phyloP scores from a whole-genome alignment of 1,284 basidiomycete genomes.

The Rhodotorula sp. region DNA sequence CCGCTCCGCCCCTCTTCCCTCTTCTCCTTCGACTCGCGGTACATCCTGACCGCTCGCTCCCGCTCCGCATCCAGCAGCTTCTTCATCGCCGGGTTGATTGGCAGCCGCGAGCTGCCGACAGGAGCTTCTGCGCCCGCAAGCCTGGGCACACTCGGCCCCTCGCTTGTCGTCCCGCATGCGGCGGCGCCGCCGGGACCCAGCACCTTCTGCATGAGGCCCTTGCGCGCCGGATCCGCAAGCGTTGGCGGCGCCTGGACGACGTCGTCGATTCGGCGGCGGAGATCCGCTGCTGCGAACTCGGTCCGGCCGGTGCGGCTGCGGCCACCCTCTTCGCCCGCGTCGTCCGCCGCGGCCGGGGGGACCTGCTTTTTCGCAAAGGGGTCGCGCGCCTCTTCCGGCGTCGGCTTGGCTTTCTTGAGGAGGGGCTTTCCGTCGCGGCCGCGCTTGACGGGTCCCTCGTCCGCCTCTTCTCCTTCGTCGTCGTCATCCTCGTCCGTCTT shows the following conservation, averaged over 20 bases:
- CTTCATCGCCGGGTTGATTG: constrained; percentile 59
- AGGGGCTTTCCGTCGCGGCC: constrained; percentile 10
- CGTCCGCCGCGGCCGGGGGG: not conserved
- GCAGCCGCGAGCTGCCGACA: constrained; percentile 29
- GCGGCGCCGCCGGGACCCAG: constrained; percentile 22
- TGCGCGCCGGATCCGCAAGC: constrained; percentile 28
- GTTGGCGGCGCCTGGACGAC: constrained; percentile 38
- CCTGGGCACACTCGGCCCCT: constrained; percentile 9
- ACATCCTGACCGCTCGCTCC: constrained; percentile 65
- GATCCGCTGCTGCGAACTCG: constrained; percentile 30
- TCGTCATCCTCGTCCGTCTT: constrained; percentile 14
- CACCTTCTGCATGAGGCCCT: constrained; percentile 24
- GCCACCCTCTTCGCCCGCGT: too few relatives aligned
- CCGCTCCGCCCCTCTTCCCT: constrained; percentile 50
- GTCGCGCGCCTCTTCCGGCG: constrained; percentile 35
- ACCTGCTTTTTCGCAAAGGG: constrained; percentile 24
- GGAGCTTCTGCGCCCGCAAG: constrained; percentile 26
- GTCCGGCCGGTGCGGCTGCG: constrained; percentile 22
- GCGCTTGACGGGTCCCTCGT: not conserved
- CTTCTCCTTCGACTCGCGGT: constrained; percentile 68
- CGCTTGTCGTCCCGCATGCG: constrained; percentile 4
- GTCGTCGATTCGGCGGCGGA: constrained; percentile 17
- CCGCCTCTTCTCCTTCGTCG: constrained; percentile 13
- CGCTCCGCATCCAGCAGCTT: constrained; percentile 72
- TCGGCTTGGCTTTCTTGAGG: constrained; percentile 26